Evolutionary conservation across 2,329 filamentous ascomycete species (phyloP).

Genomic region (Nigrograna mackinnonii): DNA sequence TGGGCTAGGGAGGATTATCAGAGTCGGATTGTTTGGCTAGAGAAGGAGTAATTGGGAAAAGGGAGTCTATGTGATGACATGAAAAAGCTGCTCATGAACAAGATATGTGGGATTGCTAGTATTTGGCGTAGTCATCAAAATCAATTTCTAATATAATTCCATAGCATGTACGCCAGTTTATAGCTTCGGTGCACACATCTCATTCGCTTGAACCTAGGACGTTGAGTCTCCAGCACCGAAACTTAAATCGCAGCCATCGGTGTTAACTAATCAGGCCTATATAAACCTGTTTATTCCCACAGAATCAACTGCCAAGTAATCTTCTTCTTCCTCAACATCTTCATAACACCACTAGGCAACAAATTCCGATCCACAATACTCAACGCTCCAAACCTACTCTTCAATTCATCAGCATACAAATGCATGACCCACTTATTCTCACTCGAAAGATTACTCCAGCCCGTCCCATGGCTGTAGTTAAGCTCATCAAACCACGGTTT

Average conservation of each 20-base stretch:
- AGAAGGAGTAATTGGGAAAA: too few relatives aligned
- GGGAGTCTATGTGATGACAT: too few relatives aligned
- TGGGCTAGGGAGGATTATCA: conserved; percentile 58
- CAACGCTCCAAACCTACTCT: conserved; percentile 22
- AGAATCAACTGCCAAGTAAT: conserved; percentile 25
- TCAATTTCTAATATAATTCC: too few relatives aligned
- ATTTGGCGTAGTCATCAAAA: too few relatives aligned
- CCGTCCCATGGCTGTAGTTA: conserved; percentile 4
- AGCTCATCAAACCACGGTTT: conserved; percentile 12
- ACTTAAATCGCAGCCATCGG: too few relatives aligned
- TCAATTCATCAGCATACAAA: conserved; percentile 25
- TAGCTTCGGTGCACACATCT: too few relatives aligned
- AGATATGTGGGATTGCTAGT: too few relatives aligned
- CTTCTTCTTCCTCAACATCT: conserved; percentile 22
- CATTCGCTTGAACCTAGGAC: too few relatives aligned
- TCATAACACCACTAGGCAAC: conserved; percentile 26
- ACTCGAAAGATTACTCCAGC: conserved; percentile 3
- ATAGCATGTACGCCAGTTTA: too few relatives aligned
- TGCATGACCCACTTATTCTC: conserved; percentile 45
- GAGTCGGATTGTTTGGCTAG: conserved; percentile 59
- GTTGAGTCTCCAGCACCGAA: too few relatives aligned
- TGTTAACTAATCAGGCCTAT: too few relatives aligned
- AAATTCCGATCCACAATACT: conserved; percentile 24
- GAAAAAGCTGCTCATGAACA: too few relatives aligned
- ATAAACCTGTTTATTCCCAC: conserved; percentile 10